phyloP scores from a whole-genome alignment of 2,329 filamentous ascomycete species.

The Myriosclerotinia scirpicola region DNA sequence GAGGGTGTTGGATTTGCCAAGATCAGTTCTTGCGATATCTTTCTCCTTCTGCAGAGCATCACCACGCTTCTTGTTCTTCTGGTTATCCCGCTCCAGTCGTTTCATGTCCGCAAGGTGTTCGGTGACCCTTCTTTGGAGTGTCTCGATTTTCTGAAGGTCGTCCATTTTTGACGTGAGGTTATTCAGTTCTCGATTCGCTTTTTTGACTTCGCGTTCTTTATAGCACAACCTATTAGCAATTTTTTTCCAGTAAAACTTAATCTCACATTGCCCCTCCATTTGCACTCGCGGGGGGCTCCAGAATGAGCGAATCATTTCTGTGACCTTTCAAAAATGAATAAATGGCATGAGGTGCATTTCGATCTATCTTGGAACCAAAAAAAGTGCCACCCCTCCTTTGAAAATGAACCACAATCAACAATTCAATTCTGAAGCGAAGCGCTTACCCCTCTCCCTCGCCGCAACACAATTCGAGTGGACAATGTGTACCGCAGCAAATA shows the following conservation, averaged over 20 bases:
- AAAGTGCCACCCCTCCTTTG: neutral
- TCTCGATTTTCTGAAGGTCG: conserved; percentile 86
- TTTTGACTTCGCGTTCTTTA: conserved; percentile 88
- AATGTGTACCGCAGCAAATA: neutral
- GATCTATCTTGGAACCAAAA: neutral
- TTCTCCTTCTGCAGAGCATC: conserved; percentile 97
- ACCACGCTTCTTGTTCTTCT: conserved; percentile 92
- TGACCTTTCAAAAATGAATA: neutral
- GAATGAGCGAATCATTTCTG: neutral
- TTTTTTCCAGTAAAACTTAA: conserved; percentile 14
- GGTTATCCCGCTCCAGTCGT: conserved; percentile 86
- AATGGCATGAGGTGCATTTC: neutral
- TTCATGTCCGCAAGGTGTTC: conserved; percentile 95
- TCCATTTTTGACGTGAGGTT: conserved; percentile 89
- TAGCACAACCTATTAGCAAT: conserved; percentile 28
- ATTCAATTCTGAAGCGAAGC: conserved; percentile 17
- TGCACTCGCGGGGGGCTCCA: conserved; percentile 22
- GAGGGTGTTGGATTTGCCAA: conserved; percentile 84
- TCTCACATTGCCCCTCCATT: conserved; percentile 36
- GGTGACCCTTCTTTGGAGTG: conserved; percentile 85
- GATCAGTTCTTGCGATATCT: conserved; percentile 81
- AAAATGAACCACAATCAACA: conserved; percentile 7
- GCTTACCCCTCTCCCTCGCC: conserved; percentile 24
- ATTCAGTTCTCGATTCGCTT: conserved; percentile 86
- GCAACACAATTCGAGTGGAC: conserved; percentile 6